Evolutionary conservation across 108 stramenopile genomes (phyloP), one percentile per base, ranked within the genome.

Genomic region (Cyclotella choctawhatcheeana): DNA sequence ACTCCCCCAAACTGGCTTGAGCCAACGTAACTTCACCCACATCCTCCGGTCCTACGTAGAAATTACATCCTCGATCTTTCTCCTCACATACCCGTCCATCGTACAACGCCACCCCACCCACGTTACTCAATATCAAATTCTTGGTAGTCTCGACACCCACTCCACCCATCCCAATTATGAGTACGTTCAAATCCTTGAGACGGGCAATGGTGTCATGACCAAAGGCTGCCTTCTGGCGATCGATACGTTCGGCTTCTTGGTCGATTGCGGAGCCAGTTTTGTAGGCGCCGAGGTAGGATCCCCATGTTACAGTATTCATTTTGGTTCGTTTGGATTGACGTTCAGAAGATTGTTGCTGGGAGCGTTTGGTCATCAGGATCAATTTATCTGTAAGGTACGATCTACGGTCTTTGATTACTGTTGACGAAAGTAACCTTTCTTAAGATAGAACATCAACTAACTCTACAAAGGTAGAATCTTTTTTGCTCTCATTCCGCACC

Each of bases 91-190:
- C 30, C 37, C 51, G 31, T 21, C 44, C 30, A 58, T 83, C 82
- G 37, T 64, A 79, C 10, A 83, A 17, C 27, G 67, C 40, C 62
- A 83, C 82, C 6, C 82, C 69, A 0, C 82, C 82, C 0, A 83
- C 82, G 45, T 83, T 83, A 37, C 68, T 70, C 58, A 90, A 73
- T 21, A 84, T 84, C 47, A 90, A 45, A 59, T 90, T 90, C 64
- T 90, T 90, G 40, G 87, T 87, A 26, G 75, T 71, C 47, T 90
- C 82, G 8, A 81, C 90, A 13, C 92, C 94, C 6, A 91, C 83
- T 3, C 94, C 94, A 20, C 73, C 68, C 26, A 82, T 43, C 13
- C 94, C 92, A 17, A 85, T 82, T 24, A 93, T 76, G 22, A 91
- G 77, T 1, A 96, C 92, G 25, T 86, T 74, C 37, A 89, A 77